A percentile compares a stretch with the other conserved stretches of the same genome.
Evolutionary conservation across 805 yeast genomes (phyloP).

Genomic region (Novakomyces olei): DNA sequence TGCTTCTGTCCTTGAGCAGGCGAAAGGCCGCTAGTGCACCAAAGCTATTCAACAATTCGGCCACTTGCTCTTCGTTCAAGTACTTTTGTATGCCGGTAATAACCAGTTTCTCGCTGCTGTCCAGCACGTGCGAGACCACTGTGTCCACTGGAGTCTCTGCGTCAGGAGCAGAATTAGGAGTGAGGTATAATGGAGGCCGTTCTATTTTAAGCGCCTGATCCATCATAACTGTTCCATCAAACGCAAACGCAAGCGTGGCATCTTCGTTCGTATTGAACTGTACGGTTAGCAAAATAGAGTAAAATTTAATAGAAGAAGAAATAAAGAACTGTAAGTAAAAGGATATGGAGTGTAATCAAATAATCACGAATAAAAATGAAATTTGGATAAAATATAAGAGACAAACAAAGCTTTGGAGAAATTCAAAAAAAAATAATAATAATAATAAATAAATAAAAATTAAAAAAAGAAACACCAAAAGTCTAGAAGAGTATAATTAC

Average conservation of each 20-base stretch:
- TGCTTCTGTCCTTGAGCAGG: slow-evolving; percentile 21
- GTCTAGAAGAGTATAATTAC: no score
- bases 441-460: no score
- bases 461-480: no score
- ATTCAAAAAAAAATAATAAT: no score
- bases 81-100: slow-evolving; percentile 25
- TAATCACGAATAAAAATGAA: no score
- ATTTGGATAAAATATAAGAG: no score
- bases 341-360: no score
- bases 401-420: no score
- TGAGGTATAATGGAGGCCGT: slow-evolving; percentile 28
- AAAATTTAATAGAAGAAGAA: no score
- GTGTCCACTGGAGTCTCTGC: slow-evolving; percentile 6
- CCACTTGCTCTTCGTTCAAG: slow-evolving; percentile 23
- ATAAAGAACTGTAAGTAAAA: no score
- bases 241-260: slow-evolving; percentile 33
- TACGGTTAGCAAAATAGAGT: no score
- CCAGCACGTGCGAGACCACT: slow-evolving; percentile 15
- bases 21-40: slow-evolving; percentile 22
- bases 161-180: slow-evolving; percentile 12
- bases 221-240: slow-evolving; percentile 17
- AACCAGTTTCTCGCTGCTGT: slow-evolving; percentile 26
- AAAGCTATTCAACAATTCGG: slow-evolving; percentile 21
- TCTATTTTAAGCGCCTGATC: slow-evolving; percentile 14
- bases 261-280: slow-evolving; percentile 27